phyloP scores from a whole-genome alignment of 169 alveolate species.

The Plasmodium reichenowi region DNA sequence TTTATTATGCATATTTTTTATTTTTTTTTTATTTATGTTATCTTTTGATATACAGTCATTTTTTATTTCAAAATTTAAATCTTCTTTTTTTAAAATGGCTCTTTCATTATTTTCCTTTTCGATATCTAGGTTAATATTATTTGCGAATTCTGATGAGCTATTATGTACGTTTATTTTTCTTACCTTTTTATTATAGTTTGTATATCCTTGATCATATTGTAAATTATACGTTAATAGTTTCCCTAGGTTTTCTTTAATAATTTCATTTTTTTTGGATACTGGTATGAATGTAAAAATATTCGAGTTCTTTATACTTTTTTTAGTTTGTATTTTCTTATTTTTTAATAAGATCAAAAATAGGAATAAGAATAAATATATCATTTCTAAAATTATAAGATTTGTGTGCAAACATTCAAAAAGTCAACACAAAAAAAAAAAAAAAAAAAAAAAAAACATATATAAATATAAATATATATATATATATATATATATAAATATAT shows the following conservation, averaged over 20 bases:
- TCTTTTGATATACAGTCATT: not conserved
- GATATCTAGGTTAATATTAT: not conserved
- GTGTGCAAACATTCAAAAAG: not conserved
- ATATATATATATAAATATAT: not conserved
- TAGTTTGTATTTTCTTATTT: conserved; percentile 42
- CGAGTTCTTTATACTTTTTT: conserved; percentile 23
- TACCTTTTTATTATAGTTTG: not conserved
- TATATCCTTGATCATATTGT: not conserved
- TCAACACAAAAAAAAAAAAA: conserved; percentile 44
- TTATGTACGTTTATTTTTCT: not conserved
- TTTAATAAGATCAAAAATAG: conserved; percentile 44
- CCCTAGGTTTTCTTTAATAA: not conserved
- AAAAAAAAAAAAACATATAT: not conserved
- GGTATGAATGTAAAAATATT: conserved; percentile 29
- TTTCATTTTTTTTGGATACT: conserved; percentile 6
- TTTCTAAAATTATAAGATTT: conserved; percentile 13
- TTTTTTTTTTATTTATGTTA: not conserved
- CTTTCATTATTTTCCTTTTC: not conserved
- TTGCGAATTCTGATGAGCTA: too few species aligned
- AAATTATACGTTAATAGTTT: not conserved
- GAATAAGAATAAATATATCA: conserved; percentile 43
- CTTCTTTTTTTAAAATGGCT: too few species aligned
- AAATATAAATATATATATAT: not conserved
- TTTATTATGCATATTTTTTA: not conserved
- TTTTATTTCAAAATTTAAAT: not conserved